Evolutionary conservation across 2,329 filamentous ascomycete species (phyloP).

Genomic region (Paecilomyces fulvus): DNA sequence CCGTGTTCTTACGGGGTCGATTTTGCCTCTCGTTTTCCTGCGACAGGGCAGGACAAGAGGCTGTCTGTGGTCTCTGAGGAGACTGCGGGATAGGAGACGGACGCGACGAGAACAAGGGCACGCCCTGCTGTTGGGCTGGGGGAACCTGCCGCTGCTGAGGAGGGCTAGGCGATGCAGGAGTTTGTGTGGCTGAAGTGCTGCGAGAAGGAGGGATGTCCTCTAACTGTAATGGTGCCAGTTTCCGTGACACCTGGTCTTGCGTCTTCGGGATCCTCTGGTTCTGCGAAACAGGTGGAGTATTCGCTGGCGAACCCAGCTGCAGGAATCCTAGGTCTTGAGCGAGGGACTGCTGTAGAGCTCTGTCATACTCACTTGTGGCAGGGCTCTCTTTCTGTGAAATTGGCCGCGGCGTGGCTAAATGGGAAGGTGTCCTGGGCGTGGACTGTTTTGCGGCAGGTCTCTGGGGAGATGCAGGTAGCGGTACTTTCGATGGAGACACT

Average conservation of each 20-base stretch:
- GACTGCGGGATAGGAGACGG: constrained; percentile 1
- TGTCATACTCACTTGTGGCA: constrained; percentile 32
- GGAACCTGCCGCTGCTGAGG: constrained; percentile 8
- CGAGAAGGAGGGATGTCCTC: constrained; percentile 26
- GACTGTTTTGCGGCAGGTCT: constrained; percentile 44
- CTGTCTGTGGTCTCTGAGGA: constrained; percentile 7
- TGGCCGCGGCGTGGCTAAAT: constrained; percentile 34
- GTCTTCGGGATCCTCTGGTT: constrained; percentile 8
- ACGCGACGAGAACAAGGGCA: constrained; percentile 7
- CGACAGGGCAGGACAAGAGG: constrained; percentile 4
- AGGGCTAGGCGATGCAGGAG: constrained; percentile 9
- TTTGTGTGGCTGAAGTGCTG: constrained; percentile 14
- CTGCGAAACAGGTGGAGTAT: constrained; percentile 8
- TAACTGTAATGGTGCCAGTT: constrained; percentile 19
- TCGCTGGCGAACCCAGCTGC: constrained; percentile 23
- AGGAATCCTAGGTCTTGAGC: constrained; percentile 34
- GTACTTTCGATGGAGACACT: constrained; percentile 51
- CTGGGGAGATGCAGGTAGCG: constrained; percentile 52
- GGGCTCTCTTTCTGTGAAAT: constrained; percentile 26
- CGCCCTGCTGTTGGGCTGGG: constrained; percentile 5
- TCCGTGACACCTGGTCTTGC: constrained; percentile 13
- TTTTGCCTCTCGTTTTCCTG: constrained; percentile 3
- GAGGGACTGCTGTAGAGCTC: constrained; percentile 32
- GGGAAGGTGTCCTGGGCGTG: constrained; percentile 41
- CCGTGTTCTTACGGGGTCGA: constrained; percentile 5